phyloP scores from a whole-genome alignment of 768 basidiomycete species.

The Pulveroboletus sp. region DNA sequence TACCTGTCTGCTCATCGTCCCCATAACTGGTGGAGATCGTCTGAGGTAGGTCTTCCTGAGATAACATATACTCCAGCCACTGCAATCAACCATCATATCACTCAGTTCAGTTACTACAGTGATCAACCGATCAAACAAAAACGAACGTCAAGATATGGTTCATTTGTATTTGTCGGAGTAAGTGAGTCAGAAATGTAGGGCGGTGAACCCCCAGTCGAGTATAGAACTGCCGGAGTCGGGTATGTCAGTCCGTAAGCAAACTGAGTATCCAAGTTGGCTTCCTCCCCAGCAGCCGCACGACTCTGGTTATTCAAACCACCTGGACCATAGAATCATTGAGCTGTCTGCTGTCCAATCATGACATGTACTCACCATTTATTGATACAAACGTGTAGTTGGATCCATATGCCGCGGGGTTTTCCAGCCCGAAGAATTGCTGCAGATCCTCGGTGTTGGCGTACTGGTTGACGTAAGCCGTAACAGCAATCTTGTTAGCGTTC shows the following conservation, averaged over 20 bases:
- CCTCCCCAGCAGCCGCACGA: conserved; percentile 46
- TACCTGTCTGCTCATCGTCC: conserved; percentile 68
- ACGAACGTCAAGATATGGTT: conserved; percentile 44
- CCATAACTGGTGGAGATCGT: conserved; percentile 71
- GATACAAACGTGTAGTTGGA: conserved; percentile 50
- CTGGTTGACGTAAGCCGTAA: conserved; percentile 51
- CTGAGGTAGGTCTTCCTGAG: conserved; percentile 44
- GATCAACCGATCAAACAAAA: conserved; percentile 11
- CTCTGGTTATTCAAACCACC: conserved; percentile 61
- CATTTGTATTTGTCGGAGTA: conserved; percentile 41
- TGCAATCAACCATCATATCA: conserved; percentile 20
- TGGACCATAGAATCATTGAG: conserved; percentile 22
- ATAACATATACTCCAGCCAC: conserved; percentile 61
- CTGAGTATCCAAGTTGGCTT: conserved; percentile 67
- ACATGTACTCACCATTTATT: conserved; percentile 43
- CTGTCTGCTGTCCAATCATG: background rate
- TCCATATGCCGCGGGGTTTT: conserved; percentile 44
- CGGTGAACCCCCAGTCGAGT: conserved; percentile 57
- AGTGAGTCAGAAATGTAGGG: conserved; percentile 48
- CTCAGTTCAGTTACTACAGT: background rate
- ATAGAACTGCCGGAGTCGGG: conserved; percentile 57
- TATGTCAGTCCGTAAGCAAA: conserved; percentile 61
- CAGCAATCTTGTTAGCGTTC: conserved; percentile 46
- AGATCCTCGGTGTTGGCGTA: conserved; percentile 53
- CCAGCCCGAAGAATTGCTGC: conserved; percentile 44